Evolutionary conservation across 1,139 yeast species (phyloP), one percentile per base, ranked within the genome.

Genomic region (Pichia sp.): DNA sequence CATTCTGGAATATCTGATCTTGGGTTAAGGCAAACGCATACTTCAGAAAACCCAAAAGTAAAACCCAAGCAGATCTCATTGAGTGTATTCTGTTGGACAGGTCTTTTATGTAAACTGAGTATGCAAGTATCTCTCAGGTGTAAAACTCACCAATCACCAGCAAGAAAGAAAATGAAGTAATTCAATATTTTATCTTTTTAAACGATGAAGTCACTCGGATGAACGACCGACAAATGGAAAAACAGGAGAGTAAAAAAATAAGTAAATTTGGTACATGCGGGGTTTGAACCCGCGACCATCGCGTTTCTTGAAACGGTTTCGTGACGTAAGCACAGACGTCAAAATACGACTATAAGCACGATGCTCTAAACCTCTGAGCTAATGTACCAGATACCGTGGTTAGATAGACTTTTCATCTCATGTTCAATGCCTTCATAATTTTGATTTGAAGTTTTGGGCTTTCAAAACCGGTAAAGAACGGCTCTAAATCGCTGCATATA

Each of bases 261-360:
- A 49, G 50, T 48, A 48, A 52, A 52, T 55, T 48, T 64, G 66
- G 68, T 65, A 66, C 67, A 64, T 65, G 63, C 69, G 69, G 69
- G 69, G 69, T 62, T 65, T 65, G 69, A 65, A 65, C 69, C 69
- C 69, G 69, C 64, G 69, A 65, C 69, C 69, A 64, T 65, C 69
- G 69, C 69, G 69, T 65, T 62, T 62, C 69, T 64, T 49, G 63
- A 62, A 64, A 64, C 66, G 66, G 62, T 53, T 56, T 58, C 55
- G 68, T 65, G 67, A 59, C 64, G 60, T 65, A 55, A 52, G 66
- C 59, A 65, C 62, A 65, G 65, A 58, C 66, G 69, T 62, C 60
- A 57, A 58, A 55, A 60, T 58, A 65, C 69, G 67, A 64, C 68
- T 65, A 65, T 65, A 65, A 65, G 69, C 69, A 65, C 69, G 69